These are phyloP conservation scores for Danielia oregonensis DNA, from an alignment of 805 yeast species.

Conservation along the genomic window DNA sequence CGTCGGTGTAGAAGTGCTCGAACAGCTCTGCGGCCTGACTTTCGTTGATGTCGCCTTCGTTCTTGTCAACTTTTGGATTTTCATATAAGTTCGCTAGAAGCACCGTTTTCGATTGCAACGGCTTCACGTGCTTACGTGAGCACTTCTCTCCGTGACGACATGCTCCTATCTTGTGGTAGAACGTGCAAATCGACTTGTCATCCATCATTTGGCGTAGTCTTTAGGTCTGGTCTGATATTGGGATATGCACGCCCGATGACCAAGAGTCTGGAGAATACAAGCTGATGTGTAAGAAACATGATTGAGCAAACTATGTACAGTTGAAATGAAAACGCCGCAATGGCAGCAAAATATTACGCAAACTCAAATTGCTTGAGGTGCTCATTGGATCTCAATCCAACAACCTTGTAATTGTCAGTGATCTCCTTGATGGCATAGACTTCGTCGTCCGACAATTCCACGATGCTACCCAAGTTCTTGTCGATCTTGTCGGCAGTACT, in stretches of 20 bases:
- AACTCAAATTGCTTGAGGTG: conserved; percentile 10
- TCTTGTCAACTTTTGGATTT: conserved; percentile 48
- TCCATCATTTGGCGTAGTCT: too few relatives aligned
- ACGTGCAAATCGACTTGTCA: conserved; percentile 39
- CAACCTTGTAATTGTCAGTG: conserved; percentile 40
- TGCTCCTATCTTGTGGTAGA: conserved; percentile 82
- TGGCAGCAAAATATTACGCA: conserved; percentile 6
- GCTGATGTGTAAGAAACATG: too few relatives aligned
- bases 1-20: conserved; percentile 65
- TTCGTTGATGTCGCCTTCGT: conserved; percentile 28
- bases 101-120: conserved; percentile 61
- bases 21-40: conserved; percentile 44
- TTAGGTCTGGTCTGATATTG: too few relatives aligned
- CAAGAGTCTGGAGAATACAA: too few relatives aligned
- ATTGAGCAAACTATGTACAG: too few relatives aligned
- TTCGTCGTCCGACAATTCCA: conserved; percentile 53
- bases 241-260: too few relatives aligned
- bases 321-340: too few relatives aligned
- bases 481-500: conserved; percentile 55
- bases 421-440: conserved; percentile 49
- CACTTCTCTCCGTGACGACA: conserved; percentile 92
- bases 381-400: conserved; percentile 56
- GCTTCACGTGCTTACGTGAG: conserved; percentile 66
- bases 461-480: conserved; percentile 49
- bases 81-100: conserved; percentile 62